phyloP scores from a whole-genome alignment of 2,329 filamentous ascomycete genomes.

The Verticillium tricorpus region DNA sequence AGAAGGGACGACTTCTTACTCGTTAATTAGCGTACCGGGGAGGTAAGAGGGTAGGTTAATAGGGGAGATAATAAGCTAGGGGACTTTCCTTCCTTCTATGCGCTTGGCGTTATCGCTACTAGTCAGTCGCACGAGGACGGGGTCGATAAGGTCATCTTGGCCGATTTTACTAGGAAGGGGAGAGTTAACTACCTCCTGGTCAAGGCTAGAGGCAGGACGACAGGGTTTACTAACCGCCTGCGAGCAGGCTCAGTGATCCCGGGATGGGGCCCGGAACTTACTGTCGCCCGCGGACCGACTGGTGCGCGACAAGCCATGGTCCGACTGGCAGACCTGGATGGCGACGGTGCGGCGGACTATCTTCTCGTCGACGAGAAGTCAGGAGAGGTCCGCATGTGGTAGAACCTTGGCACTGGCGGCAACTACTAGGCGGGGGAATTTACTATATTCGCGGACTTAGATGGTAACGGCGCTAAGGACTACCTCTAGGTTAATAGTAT shows the following conservation, averaged over 20 bases:
- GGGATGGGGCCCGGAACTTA: background rate
- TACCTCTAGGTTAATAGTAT: background rate
- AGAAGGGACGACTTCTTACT: background rate
- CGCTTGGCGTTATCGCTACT: background rate
- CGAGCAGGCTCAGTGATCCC: background rate
- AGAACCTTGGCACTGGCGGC: background rate
- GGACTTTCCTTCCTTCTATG: background rate
- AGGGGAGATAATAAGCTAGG: background rate
- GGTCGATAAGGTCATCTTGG: background rate
- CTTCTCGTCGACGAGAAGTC: background rate
- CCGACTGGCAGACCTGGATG: background rate
- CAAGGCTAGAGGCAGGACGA: background rate
- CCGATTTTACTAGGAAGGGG: background rate
- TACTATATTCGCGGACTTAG: background rate
- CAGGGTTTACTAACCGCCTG: background rate
- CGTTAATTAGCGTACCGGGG: background rate
- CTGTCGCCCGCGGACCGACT: background rate
- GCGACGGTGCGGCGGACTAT: background rate
- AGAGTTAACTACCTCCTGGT: background rate
- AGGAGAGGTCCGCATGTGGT: background rate
- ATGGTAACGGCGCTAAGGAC: background rate
- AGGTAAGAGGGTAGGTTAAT: background rate
- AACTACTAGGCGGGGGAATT: background rate
- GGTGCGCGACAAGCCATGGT: background rate
- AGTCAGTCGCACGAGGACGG: background rate